A percentile compares a stretch with the other conserved stretches of the same genome.
Evolutionary conservation across 768 basidiomycete species (phyloP).

Genomic region (Mycena amicta): DNA sequence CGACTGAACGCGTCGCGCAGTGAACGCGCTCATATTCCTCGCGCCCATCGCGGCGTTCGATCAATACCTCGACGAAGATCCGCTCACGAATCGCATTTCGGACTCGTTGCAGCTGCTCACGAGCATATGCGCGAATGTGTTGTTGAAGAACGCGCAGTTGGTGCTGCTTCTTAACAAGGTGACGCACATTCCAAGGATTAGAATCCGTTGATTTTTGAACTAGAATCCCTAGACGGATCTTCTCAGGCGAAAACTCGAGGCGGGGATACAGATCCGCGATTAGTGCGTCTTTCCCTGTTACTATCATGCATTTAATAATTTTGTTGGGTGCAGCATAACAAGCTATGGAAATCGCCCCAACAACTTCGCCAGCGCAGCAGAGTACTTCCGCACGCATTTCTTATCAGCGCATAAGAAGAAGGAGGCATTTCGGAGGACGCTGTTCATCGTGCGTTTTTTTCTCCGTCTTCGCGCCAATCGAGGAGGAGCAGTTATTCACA

Average conservation of each 20-base stretch:
- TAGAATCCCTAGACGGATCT: slow-evolving; percentile 74
- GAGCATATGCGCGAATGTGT: slow-evolving; percentile 72
- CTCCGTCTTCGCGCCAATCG: too few relatives aligned
- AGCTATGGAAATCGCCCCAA: slow-evolving; percentile 77
- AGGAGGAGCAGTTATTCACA: background rate
- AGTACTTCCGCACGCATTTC: slow-evolving; percentile 87
- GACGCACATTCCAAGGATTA: too few relatives aligned
- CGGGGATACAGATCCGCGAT: slow-evolving; percentile 69
- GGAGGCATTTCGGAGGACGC: slow-evolving; percentile 56
- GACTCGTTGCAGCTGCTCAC: slow-evolving; percentile 83
- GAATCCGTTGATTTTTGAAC: too few relatives aligned
- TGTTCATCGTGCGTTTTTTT: slow-evolving; percentile 58
- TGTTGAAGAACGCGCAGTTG: slow-evolving; percentile 71
- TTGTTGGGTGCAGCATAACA: slow-evolving; percentile 56
- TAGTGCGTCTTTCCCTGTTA: slow-evolving; percentile 52
- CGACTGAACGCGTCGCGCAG: slow-evolving; percentile 36
- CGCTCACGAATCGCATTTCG: slow-evolving; percentile 75
- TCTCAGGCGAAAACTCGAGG: slow-evolving; percentile 68
- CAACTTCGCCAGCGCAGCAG: slow-evolving; percentile 66
- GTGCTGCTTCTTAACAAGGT: slow-evolving; percentile 84
- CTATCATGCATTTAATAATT: background rate
- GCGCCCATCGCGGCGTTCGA: slow-evolving; percentile 88
- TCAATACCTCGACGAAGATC: slow-evolving; percentile 87
- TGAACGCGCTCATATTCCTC: slow-evolving; percentile 83
- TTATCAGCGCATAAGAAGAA: slow-evolving; percentile 71